Evolutionary conservation across 768 basidiomycete genomes (phyloP).

Genomic region (Lactarius trivialis): DNA sequence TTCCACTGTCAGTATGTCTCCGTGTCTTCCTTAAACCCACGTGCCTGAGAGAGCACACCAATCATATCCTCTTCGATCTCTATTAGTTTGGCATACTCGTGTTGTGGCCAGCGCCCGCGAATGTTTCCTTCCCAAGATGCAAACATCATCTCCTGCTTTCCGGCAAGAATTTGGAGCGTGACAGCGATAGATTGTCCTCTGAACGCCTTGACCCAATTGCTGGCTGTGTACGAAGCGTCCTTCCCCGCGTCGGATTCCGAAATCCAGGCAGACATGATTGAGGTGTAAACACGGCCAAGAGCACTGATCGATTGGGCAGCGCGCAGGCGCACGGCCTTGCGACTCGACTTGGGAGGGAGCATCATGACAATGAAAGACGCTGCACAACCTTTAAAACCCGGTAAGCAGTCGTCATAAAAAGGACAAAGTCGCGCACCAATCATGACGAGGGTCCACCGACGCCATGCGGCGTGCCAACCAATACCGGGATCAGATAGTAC

Average conservation of each 20-base stretch:
- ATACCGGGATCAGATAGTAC: constrained; percentile 44
- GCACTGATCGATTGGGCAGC: constrained; percentile 37
- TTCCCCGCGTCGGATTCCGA: constrained; percentile 18
- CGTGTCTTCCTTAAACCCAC: constrained; percentile 2
- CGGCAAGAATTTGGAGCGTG: constrained; percentile 30
- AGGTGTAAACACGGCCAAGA: constrained; percentile 39
- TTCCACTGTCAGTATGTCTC: background rate
- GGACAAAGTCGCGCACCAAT: constrained; percentile 33
- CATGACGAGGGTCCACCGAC: constrained; percentile 43
- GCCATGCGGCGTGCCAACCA: constrained; percentile 48
- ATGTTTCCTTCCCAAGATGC: constrained; percentile 44
- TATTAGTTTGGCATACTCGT: constrained; percentile 41
- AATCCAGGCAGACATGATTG: constrained; percentile 39
- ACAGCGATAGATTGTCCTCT: constrained; percentile 30
- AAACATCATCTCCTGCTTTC: constrained; percentile 32
- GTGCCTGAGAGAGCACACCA: constrained; percentile 33
- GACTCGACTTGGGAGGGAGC: constrained; percentile 45
- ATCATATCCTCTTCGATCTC: constrained; percentile 39
- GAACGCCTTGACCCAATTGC: constrained; percentile 27
- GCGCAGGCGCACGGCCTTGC: constrained; percentile 40
- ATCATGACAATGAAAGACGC: constrained; percentile 51
- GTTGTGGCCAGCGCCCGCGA: constrained; percentile 46
- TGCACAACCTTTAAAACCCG: constrained; percentile 34
- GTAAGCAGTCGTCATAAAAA: background rate
- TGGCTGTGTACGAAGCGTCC: constrained; percentile 3